Base-by-base conservation (phyloP, 2,329 filamentous ascomycete genomes). In the Aspergillaceae sp. region DNA sequence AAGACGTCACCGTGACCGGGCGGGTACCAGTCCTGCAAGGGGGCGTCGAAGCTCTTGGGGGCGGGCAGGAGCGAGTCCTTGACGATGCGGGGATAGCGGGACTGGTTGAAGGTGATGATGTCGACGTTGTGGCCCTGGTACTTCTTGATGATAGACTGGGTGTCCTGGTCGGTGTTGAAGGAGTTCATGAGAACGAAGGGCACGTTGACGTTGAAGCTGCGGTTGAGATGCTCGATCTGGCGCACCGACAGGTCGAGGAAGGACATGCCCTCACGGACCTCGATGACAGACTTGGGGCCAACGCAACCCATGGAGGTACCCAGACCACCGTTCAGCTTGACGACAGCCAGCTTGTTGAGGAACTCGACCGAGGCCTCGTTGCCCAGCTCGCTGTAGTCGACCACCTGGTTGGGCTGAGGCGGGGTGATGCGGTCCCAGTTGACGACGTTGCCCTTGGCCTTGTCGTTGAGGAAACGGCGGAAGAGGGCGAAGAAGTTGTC, bases 401-500 rank as follows among this genome's bases (percentile, higher is more conserved):
- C 87, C 36, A 98, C 92, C 76, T 98, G 92, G 58, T 86, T 84
- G 60, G 86, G 83, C 59, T 92, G 90, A 47, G 92, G 92, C 57
- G 92, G 92, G 45, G 87, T 85, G 69, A 98, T 98, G 64, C 89
- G 88, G 55, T 94, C 89, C 92, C 92, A 98, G 70, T 95, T 87
- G 79, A 92, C 81, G 43, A 82, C 82, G 68, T 92, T 96, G 69
- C 91, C 90, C 82, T 97, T 97, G 65, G 92, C 91, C 79, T 96
- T 95, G 76, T 97, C 92, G 68, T 96, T 96, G 54, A 98, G 77
- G 74, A 96, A 98, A 73, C 92, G 83, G 66, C 92, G 86, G 84
- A 98, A 98, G 52, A 98, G 85, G 51, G 89, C 85, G 68, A 98
- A 98, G 79, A 98, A 98, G 83, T 98, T 98, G 81, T 98, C 92